These are phyloP conservation scores for Jasminum sambac DNA, from an alignment of 257 asterid species.

Conservation along the genomic window DNA sequence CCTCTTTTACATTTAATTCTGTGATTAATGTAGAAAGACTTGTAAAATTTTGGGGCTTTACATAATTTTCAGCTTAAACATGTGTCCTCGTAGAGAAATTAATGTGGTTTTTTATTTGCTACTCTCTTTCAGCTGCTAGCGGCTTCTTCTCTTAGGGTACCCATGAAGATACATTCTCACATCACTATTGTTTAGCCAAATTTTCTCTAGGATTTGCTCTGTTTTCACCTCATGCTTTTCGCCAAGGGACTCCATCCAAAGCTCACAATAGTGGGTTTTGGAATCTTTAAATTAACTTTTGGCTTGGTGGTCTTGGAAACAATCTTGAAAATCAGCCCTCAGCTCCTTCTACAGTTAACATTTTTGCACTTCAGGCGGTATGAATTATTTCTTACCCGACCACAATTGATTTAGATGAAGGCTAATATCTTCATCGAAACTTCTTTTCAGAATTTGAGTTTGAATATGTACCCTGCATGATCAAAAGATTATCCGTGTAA, in stretches of 20 bases:
- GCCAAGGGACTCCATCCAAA: not conserved
- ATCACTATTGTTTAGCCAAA: not conserved
- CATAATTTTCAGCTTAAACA: not conserved
- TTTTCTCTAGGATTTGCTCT: not conserved
- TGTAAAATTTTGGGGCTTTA: not conserved
- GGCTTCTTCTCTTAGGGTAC: not conserved
- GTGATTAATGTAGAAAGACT: not conserved
- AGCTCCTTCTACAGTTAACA: not conserved
- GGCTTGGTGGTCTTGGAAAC: not conserved
- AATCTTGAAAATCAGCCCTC: not conserved
- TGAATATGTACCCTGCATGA: not conserved
- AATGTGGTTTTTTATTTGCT: not conserved
- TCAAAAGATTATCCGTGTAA: not conserved
- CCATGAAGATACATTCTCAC: not conserved
- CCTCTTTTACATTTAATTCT: not conserved
- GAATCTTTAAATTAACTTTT: not conserved
- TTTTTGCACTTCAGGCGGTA: not conserved
- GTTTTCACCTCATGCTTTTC: not conserved
- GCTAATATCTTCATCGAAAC: not conserved
- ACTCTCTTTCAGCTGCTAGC: not conserved
- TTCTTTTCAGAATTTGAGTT: not conserved
- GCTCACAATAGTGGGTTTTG: not conserved
- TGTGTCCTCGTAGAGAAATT: not conserved
- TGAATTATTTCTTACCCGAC: not conserved
- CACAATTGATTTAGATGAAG: not conserved